Conservation (phyloP, 164 flowering plant genomes). For the Vitis amurensis region DNA sequence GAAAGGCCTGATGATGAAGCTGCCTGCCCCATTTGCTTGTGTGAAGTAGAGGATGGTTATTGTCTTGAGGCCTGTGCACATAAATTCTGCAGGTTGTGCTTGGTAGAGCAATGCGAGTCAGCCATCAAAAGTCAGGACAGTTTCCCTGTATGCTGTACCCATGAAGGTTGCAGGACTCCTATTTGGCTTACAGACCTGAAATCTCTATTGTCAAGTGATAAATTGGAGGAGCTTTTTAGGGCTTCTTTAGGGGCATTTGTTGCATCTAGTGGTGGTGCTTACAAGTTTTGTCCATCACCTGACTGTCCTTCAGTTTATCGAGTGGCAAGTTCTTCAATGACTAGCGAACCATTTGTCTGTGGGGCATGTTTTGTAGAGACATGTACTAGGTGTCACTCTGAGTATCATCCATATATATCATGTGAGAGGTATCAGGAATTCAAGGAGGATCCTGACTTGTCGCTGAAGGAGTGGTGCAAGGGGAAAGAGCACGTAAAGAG, state of each 20-base stretch:
- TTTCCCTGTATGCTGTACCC: constrained; percentile 69
- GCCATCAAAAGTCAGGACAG: constrained; percentile 64
- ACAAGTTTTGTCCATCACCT: constrained; percentile 88
- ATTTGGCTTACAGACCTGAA: constrained; percentile 61
- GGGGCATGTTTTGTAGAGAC: constrained; percentile 82
- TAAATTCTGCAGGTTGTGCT: constrained; percentile 62
- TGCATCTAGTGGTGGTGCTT: constrained; percentile 59
- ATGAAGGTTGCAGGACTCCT: constrained; percentile 51
- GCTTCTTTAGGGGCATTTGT: constrained; percentile 78
- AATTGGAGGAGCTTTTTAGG: constrained; percentile 80
- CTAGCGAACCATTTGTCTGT: constrained; percentile 62
- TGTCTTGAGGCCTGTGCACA: constrained; percentile 74
- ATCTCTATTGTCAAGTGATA: constrained; percentile 50
- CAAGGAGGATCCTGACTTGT: constrained; percentile 84
- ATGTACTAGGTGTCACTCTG: constrained; percentile 80
- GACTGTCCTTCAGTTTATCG: constrained; percentile 86
- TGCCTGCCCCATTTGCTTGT: constrained; percentile 81
- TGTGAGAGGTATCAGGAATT: constrained; percentile 73
- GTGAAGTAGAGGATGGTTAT: constrained; percentile 75
- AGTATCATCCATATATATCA: constrained; percentile 70
- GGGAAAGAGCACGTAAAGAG: constrained; percentile 79
- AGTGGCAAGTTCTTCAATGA: constrained; percentile 39
- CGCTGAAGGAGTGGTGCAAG: constrained; percentile 72
- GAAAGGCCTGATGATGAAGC: constrained; percentile 28
- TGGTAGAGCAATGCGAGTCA: constrained; percentile 84